Conservation (phyloP, 73 alveolate species). For the Blepharisma stoltei region DNA sequence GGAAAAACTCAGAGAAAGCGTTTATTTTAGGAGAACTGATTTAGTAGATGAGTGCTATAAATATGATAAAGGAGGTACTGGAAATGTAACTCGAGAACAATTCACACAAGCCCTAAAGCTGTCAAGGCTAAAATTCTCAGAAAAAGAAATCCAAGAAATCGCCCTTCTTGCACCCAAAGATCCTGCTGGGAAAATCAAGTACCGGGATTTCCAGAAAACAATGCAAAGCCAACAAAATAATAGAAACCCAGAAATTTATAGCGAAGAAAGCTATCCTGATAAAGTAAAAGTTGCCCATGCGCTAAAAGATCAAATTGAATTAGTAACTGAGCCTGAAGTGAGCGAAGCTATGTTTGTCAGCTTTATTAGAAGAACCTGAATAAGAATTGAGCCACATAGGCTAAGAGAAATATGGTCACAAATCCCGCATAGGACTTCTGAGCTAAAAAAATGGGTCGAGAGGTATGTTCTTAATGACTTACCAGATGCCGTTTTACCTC, state of each 20-base stretch:
- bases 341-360: background rate
- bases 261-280: background rate
- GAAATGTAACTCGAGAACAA: background rate
- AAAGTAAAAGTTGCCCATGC: constrained; percentile 14
- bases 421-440: background rate
- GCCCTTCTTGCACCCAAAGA: constrained; percentile 5
- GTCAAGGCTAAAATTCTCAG: background rate
- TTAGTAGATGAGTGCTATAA: background rate
- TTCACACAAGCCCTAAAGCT: background rate
- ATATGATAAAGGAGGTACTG: background rate
- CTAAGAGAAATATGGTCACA: background rate
- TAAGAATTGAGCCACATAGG: background rate
- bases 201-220: constrained; percentile 5
- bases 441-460: background rate
- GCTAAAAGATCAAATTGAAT: background rate
- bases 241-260: background rate
- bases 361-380: constrained; percentile 5
- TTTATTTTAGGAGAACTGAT: background rate
- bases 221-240: background rate
- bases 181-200: background rate
- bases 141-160: background rate
- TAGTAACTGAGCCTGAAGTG: background rate
- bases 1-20: background rate
- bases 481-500: background rate
- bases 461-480: background rate